Evolutionary conservation across 495 filamentous ascomycete species (phyloP), one percentile per base, ranked within the genome.

Genomic region (Rhypophila decipiens): DNA sequence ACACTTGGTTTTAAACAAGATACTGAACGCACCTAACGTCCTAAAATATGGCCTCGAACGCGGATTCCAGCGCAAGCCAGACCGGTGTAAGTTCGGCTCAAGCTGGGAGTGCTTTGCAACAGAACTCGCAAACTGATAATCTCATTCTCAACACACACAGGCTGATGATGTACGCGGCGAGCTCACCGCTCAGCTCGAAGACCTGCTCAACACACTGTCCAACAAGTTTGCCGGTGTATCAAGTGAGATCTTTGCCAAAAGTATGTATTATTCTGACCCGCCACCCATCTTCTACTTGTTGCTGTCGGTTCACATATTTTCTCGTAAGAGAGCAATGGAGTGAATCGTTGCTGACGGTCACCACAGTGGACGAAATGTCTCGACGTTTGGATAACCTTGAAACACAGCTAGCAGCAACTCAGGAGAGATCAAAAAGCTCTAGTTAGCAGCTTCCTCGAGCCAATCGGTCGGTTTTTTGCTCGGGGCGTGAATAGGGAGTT

Each of bases 311-410:
- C 5, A 41, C 7, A 20, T 11, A 19, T 4, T 18, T 41, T 3
- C 13, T 18, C 24, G 13, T 33, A 33, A 8, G 29, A 33, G 29
- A 33, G 29, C 13, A 13, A 33, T 13, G 13, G 29, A 33, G 29
- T 8, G 29, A 33, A 13, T 8, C 8, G 29, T 7, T 8, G 29
- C 7, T n/a, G n/a, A n/a, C n/a, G n/a, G 24, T 20, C 21, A 27
- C 2, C 31, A 24, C 52, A 96, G 90, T 97, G 83, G 91, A 97
- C 57, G 93, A 96, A 46, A 96, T 97, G 91, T 84, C 88, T 11
- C 75, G 84, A 49, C 84, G 91, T 15, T 68, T 97, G 4, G 91
- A 97, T 61, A 87, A 84, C 41, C 78, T 97, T 27, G 91, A 97
- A 65, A 74, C 85, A 35, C 83, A 84, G 15, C 67, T 90, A 24